phyloP scores from a whole-genome alignment of 108 stramenopile genomes.

The Skeletonema costatum region DNA sequence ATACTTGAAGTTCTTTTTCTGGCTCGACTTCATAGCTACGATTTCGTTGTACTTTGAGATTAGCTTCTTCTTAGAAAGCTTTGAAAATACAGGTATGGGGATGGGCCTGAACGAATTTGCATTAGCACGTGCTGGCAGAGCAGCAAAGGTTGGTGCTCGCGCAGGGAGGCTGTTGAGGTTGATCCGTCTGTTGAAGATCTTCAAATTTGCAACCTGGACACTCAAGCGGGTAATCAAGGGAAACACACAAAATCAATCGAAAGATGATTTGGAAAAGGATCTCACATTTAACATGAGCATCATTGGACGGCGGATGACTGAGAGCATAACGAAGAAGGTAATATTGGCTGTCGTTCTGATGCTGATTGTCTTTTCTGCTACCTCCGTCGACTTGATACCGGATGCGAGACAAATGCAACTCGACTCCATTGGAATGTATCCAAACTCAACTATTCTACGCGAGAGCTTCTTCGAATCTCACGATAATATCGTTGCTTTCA shows the following conservation, averaged over 20 bases:
- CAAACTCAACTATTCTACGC: slow-evolving; percentile 18
- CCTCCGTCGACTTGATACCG: slow-evolving; percentile 31
- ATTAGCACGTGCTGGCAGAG: slow-evolving; percentile 51
- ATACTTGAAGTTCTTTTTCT: slow-evolving; percentile 57
- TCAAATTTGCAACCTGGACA: slow-evolving; percentile 52
- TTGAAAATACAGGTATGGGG: slow-evolving; percentile 2
- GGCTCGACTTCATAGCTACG: slow-evolving; percentile 48
- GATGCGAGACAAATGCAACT: slow-evolving; percentile 55
- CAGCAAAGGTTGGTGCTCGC: slow-evolving; percentile 52
- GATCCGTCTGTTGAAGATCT: slow-evolving; percentile 49
- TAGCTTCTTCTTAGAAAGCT: slow-evolving; percentile 21
- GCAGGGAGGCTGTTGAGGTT: slow-evolving; percentile 45
- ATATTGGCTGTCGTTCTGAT: slow-evolving; percentile 39
- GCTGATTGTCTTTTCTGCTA: slow-evolving; percentile 43
- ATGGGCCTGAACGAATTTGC: slow-evolving; percentile 14
- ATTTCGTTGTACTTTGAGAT: slow-evolving; percentile 46
- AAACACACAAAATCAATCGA: background rate
- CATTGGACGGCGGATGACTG: slow-evolving; percentile 58
- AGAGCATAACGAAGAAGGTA: slow-evolving; percentile 51
- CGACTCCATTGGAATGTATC: slow-evolving; percentile 35
- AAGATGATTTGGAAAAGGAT: slow-evolving; percentile 39
- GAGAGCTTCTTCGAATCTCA: slow-evolving; percentile 38
- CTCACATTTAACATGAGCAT: slow-evolving; percentile 52
- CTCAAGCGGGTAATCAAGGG: slow-evolving; percentile 13
- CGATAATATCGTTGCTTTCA: slow-evolving; percentile 52